Evolutionary conservation across 2,329 filamentous ascomycete species (phyloP).

Genomic region (Pseudogymnoascus sp.): DNA sequence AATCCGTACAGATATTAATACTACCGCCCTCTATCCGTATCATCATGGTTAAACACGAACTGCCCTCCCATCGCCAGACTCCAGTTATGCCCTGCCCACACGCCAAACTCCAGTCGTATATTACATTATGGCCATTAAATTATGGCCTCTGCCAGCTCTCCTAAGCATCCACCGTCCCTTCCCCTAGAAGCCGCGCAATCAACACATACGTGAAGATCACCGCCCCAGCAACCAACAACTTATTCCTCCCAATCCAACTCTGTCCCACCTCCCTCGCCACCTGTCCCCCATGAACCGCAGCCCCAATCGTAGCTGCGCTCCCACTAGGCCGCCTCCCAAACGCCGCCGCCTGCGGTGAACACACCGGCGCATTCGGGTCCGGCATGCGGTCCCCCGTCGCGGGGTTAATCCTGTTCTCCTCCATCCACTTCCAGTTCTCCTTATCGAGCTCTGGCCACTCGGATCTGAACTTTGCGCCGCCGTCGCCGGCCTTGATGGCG

Average conservation of each 20-base stretch:
- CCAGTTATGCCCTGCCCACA: neutral
- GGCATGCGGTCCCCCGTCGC: constrained; percentile 61
- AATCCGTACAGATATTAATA: constrained; percentile 4
- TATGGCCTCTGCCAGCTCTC: neutral
- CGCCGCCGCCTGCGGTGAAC: constrained; percentile 52
- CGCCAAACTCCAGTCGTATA: constrained; percentile 4
- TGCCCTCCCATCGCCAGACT: neutral
- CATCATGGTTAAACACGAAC: neutral
- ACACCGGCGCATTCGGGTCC: constrained; percentile 40
- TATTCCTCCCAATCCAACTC: constrained; percentile 74
- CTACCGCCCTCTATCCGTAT: neutral
- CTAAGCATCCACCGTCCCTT: constrained; percentile 13
- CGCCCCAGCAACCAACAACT: constrained; percentile 61
- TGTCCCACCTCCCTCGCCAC: constrained; percentile 68
- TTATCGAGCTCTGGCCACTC: constrained; percentile 87
- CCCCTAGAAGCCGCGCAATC: constrained; percentile 58
- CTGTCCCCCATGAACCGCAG: constrained; percentile 71
- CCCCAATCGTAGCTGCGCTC: constrained; percentile 44
- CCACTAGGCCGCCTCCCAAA: constrained; percentile 53
- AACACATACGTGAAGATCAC: constrained; percentile 76
- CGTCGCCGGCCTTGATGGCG: constrained; percentile 79
- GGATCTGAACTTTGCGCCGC: constrained; percentile 76
- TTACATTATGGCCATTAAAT: neutral
- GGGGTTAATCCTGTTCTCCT: constrained; percentile 68
- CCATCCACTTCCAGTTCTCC: constrained; percentile 91